Base-by-base conservation (phyloP, 176 grass and related monocot genomes). In the Phragmites australis region DNA sequence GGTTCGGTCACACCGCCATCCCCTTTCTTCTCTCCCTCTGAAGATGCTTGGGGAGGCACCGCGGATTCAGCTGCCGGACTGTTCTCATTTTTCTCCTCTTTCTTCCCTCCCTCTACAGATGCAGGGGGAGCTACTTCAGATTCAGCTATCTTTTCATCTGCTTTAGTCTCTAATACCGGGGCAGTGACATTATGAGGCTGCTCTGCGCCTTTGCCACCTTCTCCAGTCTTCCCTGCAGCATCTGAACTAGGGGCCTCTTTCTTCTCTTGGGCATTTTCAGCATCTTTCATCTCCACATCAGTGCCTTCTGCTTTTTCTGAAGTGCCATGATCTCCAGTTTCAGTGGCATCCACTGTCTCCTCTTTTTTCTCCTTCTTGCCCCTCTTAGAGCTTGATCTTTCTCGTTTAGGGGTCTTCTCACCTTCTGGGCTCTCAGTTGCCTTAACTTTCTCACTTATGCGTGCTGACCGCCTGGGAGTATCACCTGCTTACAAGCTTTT, bases 401-500 rank as follows among this genome's bases (percentile, higher is more conserved):
- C 74, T 10, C 88, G 73, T 62, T 90, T 87, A 19, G 82, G 72
- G 15, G 72, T 82, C 57, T 90, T 91, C 75, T 92, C 87, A 0
- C 83, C 83, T 84, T 92, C 92, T 60, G 90, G 86, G 39, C 76
- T 94, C 79, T 88, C 89, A 4, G 52, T 69, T 59, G 87, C 68
- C 80, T 90, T 97, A 49, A 69, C 83, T 81, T 90, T 97, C 76
- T 87, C 92, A 46, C 85, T 97, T 81, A 97, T 83, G 49, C 94
- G 91, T 53, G 89, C 92, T 27, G 94, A 97, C 19, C 94, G 89
- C 39, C 94, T 92, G 41, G 92, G 92, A 40, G 94, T 92, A 62
- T 97, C 86, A 80, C 94, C 94, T 97, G 89, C 84, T 70, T 72
- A 87, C 25, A 65, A 83, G 72, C n/a, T 39, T 71, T 84, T 78